Percentiles rank a stretch among this genome's conserved stretches.
These are phyloP conservation scores for Ophiognomonia clavigignenti-juglandacearum DNA, from an alignment of 2,329 filamentous ascomycete genomes.

Conservation along the genomic window DNA sequence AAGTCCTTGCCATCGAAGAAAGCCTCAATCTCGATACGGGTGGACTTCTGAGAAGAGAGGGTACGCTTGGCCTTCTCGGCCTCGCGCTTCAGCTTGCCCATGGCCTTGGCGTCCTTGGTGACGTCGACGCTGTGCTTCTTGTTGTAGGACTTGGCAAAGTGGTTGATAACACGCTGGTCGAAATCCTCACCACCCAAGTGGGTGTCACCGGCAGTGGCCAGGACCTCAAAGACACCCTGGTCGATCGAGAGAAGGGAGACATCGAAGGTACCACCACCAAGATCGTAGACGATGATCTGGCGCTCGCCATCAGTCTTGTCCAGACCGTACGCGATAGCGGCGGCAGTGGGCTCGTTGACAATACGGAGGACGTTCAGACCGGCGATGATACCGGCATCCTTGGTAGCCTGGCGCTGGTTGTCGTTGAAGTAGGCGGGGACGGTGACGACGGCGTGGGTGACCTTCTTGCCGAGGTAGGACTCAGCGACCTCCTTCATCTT, in stretches of 20 bases:
- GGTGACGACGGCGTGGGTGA: constrained; percentile 85
- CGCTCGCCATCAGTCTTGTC: constrained; percentile 81
- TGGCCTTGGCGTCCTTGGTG: constrained; percentile 91
- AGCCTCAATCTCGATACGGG: constrained; percentile 92
- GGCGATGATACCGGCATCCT: constrained; percentile 88
- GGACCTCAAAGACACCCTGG: constrained; percentile 88
- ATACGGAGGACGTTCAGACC: constrained; percentile 94
- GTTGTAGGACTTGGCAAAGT: constrained; percentile 97
- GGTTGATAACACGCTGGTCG: constrained; percentile 93
- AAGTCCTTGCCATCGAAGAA: constrained; percentile 97
- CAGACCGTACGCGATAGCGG: constrained; percentile 90
- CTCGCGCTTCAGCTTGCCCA: constrained; percentile 99
- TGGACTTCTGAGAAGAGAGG: constrained; percentile 89
- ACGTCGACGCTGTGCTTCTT: constrained; percentile 94
- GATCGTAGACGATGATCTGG: constrained; percentile 90
- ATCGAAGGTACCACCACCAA: constrained; percentile 93
- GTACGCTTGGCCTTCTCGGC: constrained; percentile 99
- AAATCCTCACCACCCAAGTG: constrained; percentile 99
- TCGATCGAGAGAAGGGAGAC: constrained; percentile 89
- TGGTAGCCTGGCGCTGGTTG: constrained; percentile 93
- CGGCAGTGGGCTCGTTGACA: constrained; percentile 93
- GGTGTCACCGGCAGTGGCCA: constrained; percentile 93
- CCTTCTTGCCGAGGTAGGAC: constrained; percentile 74
- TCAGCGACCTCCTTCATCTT: constrained; percentile 85
- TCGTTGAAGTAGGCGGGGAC: constrained; percentile 99